Conservation (phyloP, 1,284 basidiomycete species). For the Chalciporus sp. region DNA sequence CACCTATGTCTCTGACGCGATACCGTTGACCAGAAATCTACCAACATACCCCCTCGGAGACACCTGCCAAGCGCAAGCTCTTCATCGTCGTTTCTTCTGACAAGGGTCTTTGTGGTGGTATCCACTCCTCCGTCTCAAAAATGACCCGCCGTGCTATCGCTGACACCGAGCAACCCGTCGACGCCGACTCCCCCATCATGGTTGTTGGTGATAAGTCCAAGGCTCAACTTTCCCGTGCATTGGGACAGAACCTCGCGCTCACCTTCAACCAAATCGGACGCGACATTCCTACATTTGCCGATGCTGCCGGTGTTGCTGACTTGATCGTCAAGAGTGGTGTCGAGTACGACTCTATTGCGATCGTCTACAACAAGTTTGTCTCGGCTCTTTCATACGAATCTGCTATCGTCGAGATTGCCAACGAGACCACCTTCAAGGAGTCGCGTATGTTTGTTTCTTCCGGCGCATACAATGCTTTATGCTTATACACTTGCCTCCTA, state of each 20-base stretch:
- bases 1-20: constrained; percentile 6
- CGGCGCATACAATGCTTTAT: neutral
- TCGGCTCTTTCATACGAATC: constrained; percentile 94
- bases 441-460: constrained; percentile 54
- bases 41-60: constrained; percentile 67
- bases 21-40: constrained; percentile 70
- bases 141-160: constrained; percentile 73
- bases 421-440: constrained; percentile 77
- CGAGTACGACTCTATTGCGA: constrained; percentile 86
- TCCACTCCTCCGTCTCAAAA: constrained; percentile 97
- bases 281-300: constrained; percentile 96
- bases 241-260: constrained; percentile 73
- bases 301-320: constrained; percentile 93
- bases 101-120: constrained; percentile 99
- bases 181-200: constrained; percentile 72
- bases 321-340: constrained; percentile 86
- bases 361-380: constrained; percentile 96
- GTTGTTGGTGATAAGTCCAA: constrained; percentile 98
- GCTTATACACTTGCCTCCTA: neutral
- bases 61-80: constrained; percentile 72
- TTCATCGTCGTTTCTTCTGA: constrained; percentile 96
- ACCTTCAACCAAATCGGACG: constrained; percentile 98
- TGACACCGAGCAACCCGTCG: constrained; percentile 54
- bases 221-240: constrained; percentile 79
- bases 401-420: constrained; percentile 75